Conservation (phyloP, 73 alveolate genomes). For the Effrenium voratum region DNA sequence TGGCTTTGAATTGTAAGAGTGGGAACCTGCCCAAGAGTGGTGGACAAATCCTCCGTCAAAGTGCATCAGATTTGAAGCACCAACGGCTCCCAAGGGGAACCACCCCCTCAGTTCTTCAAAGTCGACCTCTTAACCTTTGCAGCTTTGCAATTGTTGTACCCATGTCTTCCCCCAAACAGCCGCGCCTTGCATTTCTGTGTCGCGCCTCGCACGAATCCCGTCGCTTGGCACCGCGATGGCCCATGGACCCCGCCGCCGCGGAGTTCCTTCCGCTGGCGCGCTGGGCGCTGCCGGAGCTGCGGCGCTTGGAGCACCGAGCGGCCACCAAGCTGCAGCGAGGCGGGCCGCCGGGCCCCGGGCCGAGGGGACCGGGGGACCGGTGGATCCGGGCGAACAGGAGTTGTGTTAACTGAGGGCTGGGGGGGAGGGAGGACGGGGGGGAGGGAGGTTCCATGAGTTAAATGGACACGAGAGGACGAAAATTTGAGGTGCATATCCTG, state of each 20-base stretch:
- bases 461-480: neutral
- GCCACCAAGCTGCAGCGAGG: neutral
- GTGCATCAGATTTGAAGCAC: no score
- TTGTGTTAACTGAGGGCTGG: no score
- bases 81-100: no score
- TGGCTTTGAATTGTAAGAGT: no score
- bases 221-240: neutral
- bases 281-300: neutral
- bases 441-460: neutral
- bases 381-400: no score
- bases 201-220: neutral
- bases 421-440: neutral
- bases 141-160: no score
- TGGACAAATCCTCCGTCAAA: no score
- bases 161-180: no score
- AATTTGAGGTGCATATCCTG: neutral
- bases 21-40: no score
- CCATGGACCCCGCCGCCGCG: neutral
- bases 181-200: neutral
- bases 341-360: neutral
- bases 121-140: no score
- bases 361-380: no score
- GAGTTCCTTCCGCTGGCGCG: neutral
- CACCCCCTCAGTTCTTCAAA: no score
- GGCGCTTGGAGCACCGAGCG: neutral